Percentiles rank a stretch among this genome's conserved stretches.
phyloP scores from a whole-genome alignment of 2,329 filamentous ascomycete genomes.

The Aspergillus oerlinghausenensis region DNA sequence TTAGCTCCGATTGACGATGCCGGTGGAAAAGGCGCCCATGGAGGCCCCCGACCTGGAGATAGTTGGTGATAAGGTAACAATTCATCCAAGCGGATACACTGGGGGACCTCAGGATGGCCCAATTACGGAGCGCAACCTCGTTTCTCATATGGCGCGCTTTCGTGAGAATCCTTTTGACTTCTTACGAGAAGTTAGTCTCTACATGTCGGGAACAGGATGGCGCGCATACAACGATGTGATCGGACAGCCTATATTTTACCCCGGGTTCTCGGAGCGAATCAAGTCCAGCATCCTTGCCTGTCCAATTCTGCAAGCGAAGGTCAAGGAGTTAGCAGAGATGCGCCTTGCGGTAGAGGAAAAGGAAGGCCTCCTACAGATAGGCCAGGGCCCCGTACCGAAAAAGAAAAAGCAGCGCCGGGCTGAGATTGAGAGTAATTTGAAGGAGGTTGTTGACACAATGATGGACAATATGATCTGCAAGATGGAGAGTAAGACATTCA shows the following conservation, averaged over 20 bases:
- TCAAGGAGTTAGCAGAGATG: conserved; percentile 69
- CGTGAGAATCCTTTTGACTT: conserved; percentile 70
- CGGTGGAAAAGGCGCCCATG: conserved; percentile 27
- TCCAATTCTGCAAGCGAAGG: conserved; percentile 67
- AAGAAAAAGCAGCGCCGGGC: conserved; percentile 34
- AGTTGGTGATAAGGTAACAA: conserved; percentile 66
- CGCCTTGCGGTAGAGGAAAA: conserved; percentile 71
- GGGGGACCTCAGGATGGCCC: conserved; percentile 42
- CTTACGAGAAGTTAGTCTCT: conserved; percentile 85
- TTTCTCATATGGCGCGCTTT: conserved; percentile 80
- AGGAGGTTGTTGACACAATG: conserved; percentile 78
- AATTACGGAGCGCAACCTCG: conserved; percentile 46
- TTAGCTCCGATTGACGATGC: conserved; percentile 20
- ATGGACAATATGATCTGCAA: conserved; percentile 98
- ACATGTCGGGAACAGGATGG: conserved; percentile 92
- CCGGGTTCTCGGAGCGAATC: conserved; percentile 88
- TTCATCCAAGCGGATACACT: conserved; percentile 65
- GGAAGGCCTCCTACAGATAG: conserved; percentile 60
- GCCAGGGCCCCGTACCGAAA: conserved; percentile 24
- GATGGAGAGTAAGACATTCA: conserved; percentile 91
- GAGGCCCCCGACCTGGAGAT: conserved; percentile 71
- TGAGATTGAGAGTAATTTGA: conserved; percentile 67
- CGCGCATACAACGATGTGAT: conserved; percentile 86
- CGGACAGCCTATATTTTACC: conserved; percentile 89
- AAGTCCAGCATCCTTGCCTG: conserved; percentile 71